Base-by-base conservation (phyloP, 2,329 filamentous ascomycete species). In the Hortaea werneckii region DNA sequence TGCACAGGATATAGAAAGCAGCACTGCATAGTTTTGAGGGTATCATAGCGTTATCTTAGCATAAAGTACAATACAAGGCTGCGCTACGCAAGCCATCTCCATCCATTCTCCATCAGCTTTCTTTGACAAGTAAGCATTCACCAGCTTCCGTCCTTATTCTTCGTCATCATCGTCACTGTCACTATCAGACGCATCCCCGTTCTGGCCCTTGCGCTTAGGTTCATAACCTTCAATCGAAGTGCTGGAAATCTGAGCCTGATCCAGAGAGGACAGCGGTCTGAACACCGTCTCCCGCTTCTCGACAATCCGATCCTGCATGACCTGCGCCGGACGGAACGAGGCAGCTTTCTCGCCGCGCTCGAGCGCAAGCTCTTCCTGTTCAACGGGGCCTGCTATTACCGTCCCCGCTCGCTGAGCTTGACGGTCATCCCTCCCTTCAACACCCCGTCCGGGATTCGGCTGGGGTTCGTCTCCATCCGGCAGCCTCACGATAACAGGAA, bases 261-360 rank as follows among this genome's bases (percentile, higher is more conserved):
- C 39, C 20, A 44, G 47, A 32, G 44, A 44, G 7, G 37, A 41
- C 34, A 52, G 8, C 7, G 50, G 49, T 41, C 50, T 55, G 34
- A 49, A 40, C 5, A 27, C 38, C 20, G 37, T 34, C 5, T 30
- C 29, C 5, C 40, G 46, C 40, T 63, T 65, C 48, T 67, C 65
- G 6, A 64, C 52, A 29, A 67, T 54, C 5, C 46, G 47, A 29
- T 61, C 54, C 2, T 50, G 53, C 49, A 67, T 55, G 34, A 66
- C 58, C 40, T 61, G 58, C 7, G 54, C 56, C 13, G 62, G 54
- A 41, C 54, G 55, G 40, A 59, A 50, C 4, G 55, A 58, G 6
- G 48, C 51, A 3, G 53, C 48, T 37, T 51, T 55, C 51, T 73
- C 70, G 42, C 69, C 70, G 29, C 70, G 63, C 53, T 73, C 70